Conservation (phyloP, 441 rosid species). For the Macaranga tanarius region DNA sequence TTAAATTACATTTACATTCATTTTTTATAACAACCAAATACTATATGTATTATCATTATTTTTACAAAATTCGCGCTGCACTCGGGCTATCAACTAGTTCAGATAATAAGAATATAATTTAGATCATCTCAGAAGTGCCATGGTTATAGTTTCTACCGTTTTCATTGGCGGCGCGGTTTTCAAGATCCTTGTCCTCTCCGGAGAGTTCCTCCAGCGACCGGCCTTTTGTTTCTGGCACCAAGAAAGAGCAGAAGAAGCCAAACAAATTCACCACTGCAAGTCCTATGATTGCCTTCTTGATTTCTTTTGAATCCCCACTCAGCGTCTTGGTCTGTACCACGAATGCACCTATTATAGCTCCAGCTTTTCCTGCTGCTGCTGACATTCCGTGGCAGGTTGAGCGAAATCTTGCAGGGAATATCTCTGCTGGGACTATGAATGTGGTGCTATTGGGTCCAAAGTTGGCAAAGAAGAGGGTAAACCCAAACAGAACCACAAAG, state of each 20-base stretch:
- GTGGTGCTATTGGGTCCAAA: slow-evolving; percentile 75
- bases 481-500: slow-evolving; percentile 43
- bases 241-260: slow-evolving; percentile 50
- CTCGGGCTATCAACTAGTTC: too few relatives aligned
- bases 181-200: slow-evolving; percentile 44
- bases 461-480: slow-evolving; percentile 62
- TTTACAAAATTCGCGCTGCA: too few relatives aligned
- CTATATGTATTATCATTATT: too few relatives aligned
- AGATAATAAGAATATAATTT: neutral
- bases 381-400: slow-evolving; percentile 70
- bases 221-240: slow-evolving; percentile 68
- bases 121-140: slow-evolving; percentile 25
- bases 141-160: neutral
- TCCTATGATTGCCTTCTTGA: slow-evolving; percentile 39
- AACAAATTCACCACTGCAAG: slow-evolving; percentile 47
- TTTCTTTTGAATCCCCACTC: slow-evolving; percentile 17
- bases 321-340: slow-evolving; percentile 47
- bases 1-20: too few relatives aligned
- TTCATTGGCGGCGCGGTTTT: slow-evolving; percentile 14
- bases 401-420: slow-evolving; percentile 61
- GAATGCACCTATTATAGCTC: slow-evolving; percentile 72
- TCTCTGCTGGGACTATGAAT: slow-evolving; percentile 65
- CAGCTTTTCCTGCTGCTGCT: slow-evolving; percentile 68
- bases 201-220: slow-evolving; percentile 63
- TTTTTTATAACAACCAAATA: too few relatives aligned